Conservation (phyloP, 2,329 filamentous ascomycete species). For the Ramularia collo-cygni region DNA sequence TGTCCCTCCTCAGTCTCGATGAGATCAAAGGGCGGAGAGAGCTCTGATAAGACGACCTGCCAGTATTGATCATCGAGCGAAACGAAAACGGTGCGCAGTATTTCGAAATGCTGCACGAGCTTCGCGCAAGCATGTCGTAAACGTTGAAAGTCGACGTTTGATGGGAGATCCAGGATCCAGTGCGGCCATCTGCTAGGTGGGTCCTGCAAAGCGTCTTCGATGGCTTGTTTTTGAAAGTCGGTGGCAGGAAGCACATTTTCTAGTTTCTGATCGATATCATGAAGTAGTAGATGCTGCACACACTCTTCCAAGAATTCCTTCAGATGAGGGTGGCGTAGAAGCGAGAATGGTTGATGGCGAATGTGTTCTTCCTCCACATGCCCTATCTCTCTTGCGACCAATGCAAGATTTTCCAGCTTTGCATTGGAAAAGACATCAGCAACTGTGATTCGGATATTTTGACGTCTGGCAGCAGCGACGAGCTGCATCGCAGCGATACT, state of each 20-base stretch:
- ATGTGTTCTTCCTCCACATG: background rate
- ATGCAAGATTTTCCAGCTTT: no score
- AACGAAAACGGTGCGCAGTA: slow-evolving; percentile 51
- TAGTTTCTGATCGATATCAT: background rate
- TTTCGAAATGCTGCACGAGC: slow-evolving; percentile 31
- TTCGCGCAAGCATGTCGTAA: slow-evolving; percentile 16
- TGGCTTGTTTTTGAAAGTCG: slow-evolving; percentile 20
- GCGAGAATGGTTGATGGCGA: background rate
- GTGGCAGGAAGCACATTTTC: slow-evolving; percentile 15
- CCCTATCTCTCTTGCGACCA: background rate
- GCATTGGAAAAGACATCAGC: slow-evolving; percentile 2
- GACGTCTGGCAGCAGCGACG: background rate
- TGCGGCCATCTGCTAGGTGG: slow-evolving; percentile 16
- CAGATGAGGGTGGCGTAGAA: background rate
- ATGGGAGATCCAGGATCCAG: slow-evolving; percentile 19
- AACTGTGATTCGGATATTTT: slow-evolving; percentile 3
- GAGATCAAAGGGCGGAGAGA: slow-evolving; percentile 30
- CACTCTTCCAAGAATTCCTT: slow-evolving; percentile 1
- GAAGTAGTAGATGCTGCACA: background rate
- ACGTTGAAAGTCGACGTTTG: slow-evolving; percentile 16
- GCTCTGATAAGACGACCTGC: slow-evolving; percentile 36
- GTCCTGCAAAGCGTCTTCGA: slow-evolving; percentile 7
- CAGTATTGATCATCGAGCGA: slow-evolving; percentile 37
- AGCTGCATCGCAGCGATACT: slow-evolving; percentile 57
- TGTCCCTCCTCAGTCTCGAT: slow-evolving; percentile 12